These are phyloP conservation scores for Punctularia strigosozonata DNA, from an alignment of 768 basidiomycete genomes.

Conservation along the genomic window DNA sequence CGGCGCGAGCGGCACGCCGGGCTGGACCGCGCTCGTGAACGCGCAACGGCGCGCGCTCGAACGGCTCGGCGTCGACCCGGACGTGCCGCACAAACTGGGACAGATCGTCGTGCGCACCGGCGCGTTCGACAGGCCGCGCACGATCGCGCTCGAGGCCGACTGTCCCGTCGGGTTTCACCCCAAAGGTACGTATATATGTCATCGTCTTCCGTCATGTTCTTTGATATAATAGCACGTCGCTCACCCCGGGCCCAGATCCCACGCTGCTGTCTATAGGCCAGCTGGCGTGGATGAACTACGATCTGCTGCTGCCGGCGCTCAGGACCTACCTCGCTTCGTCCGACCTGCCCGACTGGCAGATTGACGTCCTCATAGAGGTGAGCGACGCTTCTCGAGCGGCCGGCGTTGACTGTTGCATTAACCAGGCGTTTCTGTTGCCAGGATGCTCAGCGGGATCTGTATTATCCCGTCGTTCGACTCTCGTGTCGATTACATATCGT, in stretches of 20 bases:
- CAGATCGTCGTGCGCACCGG: constrained; percentile 35
- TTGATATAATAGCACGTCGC: constrained; percentile 4
- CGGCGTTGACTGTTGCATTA: too few relatives aligned
- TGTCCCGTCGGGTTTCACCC: constrained; percentile 66
- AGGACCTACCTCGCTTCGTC: constrained; percentile 44
- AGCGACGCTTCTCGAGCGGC: too few relatives aligned
- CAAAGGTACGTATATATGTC: constrained; percentile 34
- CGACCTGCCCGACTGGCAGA: constrained; percentile 40
- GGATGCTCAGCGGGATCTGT: constrained; percentile 55
- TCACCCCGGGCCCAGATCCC: constrained; percentile 34
- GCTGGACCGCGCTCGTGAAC: constrained; percentile 57
- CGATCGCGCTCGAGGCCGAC: constrained; percentile 41
- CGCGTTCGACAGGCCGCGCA: constrained; percentile 50
- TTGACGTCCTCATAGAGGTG: constrained; percentile 44
- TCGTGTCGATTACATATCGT: constrained; percentile 48
- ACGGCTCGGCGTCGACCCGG: constrained; percentile 40
- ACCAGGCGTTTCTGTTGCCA: too few relatives aligned
- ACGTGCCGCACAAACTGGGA: constrained; percentile 43
- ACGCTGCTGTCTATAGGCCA: constrained; percentile 53
- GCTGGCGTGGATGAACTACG: constrained; percentile 64
- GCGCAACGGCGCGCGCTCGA: constrained; percentile 44
- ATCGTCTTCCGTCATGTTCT: constrained; percentile 5
- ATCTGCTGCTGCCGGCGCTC: constrained; percentile 51
- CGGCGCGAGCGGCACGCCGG: constrained; percentile 29
- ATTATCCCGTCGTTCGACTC: constrained; percentile 40